Conservation (phyloP, 140 eudicot species). For the Bidens hawaiensis region DNA sequence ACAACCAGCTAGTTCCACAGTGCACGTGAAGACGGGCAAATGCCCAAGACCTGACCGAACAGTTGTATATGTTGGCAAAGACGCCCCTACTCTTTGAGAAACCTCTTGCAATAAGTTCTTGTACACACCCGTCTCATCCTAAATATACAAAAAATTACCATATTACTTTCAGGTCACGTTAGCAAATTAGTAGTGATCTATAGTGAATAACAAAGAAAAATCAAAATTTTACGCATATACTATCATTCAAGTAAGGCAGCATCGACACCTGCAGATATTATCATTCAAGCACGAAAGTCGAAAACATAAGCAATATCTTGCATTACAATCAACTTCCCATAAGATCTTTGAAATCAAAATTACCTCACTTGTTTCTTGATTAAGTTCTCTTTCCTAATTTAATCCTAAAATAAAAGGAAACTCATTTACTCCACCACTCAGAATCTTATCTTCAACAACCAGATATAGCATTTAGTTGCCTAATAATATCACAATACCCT, state of each 20-base stretch:
- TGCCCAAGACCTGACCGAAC: slow-evolving; percentile 82
- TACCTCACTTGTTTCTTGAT: background rate
- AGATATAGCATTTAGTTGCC: background rate
- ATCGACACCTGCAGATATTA: background rate
- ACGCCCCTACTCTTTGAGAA: slow-evolving; percentile 94
- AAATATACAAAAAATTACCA: slow-evolving; percentile 22
- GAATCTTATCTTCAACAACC: background rate
- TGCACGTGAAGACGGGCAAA: slow-evolving; percentile 78
- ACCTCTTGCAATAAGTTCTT: slow-evolving; percentile 95
- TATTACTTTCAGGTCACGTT: no score
- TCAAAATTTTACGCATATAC: no score
- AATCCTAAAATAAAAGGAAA: no score
- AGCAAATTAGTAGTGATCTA: background rate
- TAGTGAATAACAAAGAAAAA: background rate
- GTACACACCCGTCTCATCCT: slow-evolving; percentile 98
- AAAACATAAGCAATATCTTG: background rate
- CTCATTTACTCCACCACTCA: background rate
- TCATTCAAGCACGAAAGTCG: background rate
- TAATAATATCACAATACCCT: slow-evolving; percentile 2
- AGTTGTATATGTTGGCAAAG: slow-evolving; percentile 74
- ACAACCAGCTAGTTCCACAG: slow-evolving; percentile 83
- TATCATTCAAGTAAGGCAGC: background rate
- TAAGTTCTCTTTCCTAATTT: background rate
- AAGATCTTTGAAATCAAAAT: background rate
- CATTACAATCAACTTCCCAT: background rate